Evolutionary conservation across 169 alveolate genomes (phyloP).

Genomic region (Cryptosporidium bovis): DNA sequence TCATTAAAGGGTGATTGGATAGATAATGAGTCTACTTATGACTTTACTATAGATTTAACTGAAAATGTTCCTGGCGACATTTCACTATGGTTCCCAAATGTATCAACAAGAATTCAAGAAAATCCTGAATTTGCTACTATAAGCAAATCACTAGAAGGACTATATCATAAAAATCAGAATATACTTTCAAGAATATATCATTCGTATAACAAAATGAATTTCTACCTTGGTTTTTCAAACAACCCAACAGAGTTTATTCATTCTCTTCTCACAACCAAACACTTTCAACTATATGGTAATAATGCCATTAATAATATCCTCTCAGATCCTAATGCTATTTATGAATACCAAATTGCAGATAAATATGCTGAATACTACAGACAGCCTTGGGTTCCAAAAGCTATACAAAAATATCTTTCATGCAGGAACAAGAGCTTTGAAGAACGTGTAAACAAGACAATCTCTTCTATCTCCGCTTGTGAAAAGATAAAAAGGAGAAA

Average conservation of each 20-base stretch:
- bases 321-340: constrained; percentile 72
- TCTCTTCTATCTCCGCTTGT: constrained; percentile 55
- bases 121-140: constrained; percentile 51
- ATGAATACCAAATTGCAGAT: constrained; percentile 70
- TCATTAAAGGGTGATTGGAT: constrained; percentile 70
- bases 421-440: constrained; percentile 51
- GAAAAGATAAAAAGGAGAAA: constrained; percentile 35
- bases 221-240: constrained; percentile 53
- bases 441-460: constrained; percentile 52
- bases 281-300: constrained; percentile 62
- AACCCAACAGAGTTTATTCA: constrained; percentile 69
- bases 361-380: constrained; percentile 69
- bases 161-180: constrained; percentile 64
- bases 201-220: constrained; percentile 55
- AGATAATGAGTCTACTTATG: constrained; percentile 71
- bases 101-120: constrained; percentile 67
- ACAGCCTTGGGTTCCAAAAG: constrained; percentile 74
- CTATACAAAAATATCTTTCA: constrained; percentile 57
- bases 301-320: constrained; percentile 57
- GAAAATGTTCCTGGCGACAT: constrained; percentile 71
- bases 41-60: constrained; percentile 62
- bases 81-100: constrained; percentile 59
- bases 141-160: constrained; percentile 45
- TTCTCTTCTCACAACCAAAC: constrained; percentile 59
- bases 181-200: constrained; percentile 38